Evolutionary conservation across 192 early-diverging fungal genomes (phyloP), one percentile per base, ranked within the genome.

Genomic region (Linnemannia schmuckeri): DNA sequence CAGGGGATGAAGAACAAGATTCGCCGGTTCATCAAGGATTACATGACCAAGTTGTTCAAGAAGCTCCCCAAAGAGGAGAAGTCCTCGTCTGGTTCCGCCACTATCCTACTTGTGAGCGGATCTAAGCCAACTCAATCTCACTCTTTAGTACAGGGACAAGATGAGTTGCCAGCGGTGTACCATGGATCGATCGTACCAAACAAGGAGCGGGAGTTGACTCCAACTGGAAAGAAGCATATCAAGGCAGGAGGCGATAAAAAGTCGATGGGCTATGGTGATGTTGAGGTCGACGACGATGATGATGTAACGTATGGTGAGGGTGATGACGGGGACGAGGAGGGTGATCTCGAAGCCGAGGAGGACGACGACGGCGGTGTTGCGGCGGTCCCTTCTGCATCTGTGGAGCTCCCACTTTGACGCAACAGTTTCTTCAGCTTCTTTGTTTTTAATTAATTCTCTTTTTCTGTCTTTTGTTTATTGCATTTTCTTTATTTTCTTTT

Each of bases 1-100:
- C 52, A 79, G 20, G 84, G 55, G 2, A 78, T 91, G 6, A 83
- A 90, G 55, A 86, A 79, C 66, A 92, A 92, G 82, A 92, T 92
- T 37, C 89, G 89, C 37, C 85, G 85, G 24, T 91, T 91, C 41
- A 87, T 92, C 15, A 88, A 88, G 38, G 83, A 83, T 7, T 90
- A 92, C 70, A 88, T 88, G 88, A 66, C 79, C 41, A 88, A 88
- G 68, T 40, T 80, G 61, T 79, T 88, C 81, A 88, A 88, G 82
- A 84, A 84, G 33, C 82, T 81, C 33, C 77, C 79, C 27, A 84
- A 84, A 33, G 88, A 78, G 40, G 88, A 88, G 35, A 66, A 82
- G 4, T 46, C 79, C 0, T 24, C 63, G 3, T 37, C 73, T 35
- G 55, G 75, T 18, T 76, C 80, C 24, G 81, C 82, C 72, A 75